Conservation (phyloP, 2,329 filamentous ascomycete genomes). For the Calonectria leucothoes region DNA sequence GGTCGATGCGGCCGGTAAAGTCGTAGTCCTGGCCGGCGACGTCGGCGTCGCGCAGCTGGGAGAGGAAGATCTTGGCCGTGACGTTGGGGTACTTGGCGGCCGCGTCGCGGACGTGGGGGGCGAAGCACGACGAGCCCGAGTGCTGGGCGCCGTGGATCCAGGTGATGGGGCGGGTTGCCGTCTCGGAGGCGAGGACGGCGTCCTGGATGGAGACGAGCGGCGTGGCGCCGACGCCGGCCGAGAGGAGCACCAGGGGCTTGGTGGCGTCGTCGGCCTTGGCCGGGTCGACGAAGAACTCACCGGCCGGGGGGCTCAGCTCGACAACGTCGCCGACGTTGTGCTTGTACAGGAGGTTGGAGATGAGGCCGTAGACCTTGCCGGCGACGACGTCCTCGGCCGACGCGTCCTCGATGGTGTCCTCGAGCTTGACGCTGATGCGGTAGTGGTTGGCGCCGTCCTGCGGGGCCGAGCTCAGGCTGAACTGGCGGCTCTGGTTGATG, state of each 20-base stretch:
- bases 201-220: conserved; percentile 75
- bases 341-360: conserved; percentile 65
- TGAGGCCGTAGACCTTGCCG: conserved; percentile 55
- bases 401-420: conserved; percentile 53
- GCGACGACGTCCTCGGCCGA: conserved; percentile 47
- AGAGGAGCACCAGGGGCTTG: conserved; percentile 72
- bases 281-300: conserved; percentile 72
- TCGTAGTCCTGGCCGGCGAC: conserved; percentile 68
- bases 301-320: conserved; percentile 66
- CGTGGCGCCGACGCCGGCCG: conserved; percentile 76
- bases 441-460: conserved; percentile 66
- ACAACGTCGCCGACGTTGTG: conserved; percentile 64
- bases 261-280: conserved; percentile 52
- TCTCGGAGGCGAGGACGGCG: conserved; percentile 52
- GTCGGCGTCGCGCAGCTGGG: conserved; percentile 57
- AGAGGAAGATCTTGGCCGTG: conserved; percentile 66
- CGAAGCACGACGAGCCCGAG: conserved; percentile 65
- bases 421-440: conserved; percentile 80
- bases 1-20: conserved; percentile 66
- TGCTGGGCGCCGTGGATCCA: conserved; percentile 73
- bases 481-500: conserved; percentile 79
- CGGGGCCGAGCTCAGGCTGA: conserved; percentile 74
- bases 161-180: conserved; percentile 59
- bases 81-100: conserved; percentile 50
- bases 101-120: conserved; percentile 60